phyloP scores from a whole-genome alignment of 768 basidiomycete species.

The Suillus alpinus region DNA sequence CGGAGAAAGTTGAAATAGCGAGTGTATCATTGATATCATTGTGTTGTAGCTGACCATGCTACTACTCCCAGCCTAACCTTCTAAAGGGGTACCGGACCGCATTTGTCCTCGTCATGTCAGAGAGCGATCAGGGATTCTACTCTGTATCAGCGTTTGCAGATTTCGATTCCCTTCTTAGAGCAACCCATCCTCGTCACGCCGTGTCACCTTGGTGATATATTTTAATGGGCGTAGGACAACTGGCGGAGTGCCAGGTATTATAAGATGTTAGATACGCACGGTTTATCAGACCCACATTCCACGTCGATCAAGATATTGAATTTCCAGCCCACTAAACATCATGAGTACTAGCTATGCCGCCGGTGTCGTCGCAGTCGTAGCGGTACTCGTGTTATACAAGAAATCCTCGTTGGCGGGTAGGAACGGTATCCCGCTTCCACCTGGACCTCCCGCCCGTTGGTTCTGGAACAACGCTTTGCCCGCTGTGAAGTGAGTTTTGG shows the following conservation, averaged over 20 bases:
- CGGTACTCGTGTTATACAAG: background rate
- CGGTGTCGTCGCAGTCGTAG: slow-evolving; percentile 41
- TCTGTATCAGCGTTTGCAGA: too few species aligned
- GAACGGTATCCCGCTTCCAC: slow-evolving; percentile 13
- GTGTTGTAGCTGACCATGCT: slow-evolving; percentile 13
- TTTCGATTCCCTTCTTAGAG: too few species aligned
- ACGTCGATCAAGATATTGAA: slow-evolving; percentile 19
- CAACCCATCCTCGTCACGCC: too few species aligned
- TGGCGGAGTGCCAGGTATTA: slow-evolving; percentile 18
- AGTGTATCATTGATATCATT: background rate
- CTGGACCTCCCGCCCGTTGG: slow-evolving; percentile 16
- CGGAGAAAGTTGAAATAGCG: background rate
- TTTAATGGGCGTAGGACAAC: slow-evolving; percentile 19
- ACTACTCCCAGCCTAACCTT: too few species aligned
- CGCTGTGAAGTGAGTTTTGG: background rate
- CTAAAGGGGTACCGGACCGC: too few species aligned
- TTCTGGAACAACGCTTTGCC: slow-evolving; percentile 17
- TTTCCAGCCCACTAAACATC: slow-evolving; percentile 29
- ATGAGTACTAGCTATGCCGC: slow-evolving; percentile 41
- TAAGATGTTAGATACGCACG: slow-evolving; percentile 31
- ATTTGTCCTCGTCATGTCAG: too few species aligned
- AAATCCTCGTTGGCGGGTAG: background rate
- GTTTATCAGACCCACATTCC: background rate
- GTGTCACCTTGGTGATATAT: background rate
- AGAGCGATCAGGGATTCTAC: too few species aligned